Base-by-base conservation (phyloP, 2,329 filamentous ascomycete species). In the Cladosporium sp. region DNA sequence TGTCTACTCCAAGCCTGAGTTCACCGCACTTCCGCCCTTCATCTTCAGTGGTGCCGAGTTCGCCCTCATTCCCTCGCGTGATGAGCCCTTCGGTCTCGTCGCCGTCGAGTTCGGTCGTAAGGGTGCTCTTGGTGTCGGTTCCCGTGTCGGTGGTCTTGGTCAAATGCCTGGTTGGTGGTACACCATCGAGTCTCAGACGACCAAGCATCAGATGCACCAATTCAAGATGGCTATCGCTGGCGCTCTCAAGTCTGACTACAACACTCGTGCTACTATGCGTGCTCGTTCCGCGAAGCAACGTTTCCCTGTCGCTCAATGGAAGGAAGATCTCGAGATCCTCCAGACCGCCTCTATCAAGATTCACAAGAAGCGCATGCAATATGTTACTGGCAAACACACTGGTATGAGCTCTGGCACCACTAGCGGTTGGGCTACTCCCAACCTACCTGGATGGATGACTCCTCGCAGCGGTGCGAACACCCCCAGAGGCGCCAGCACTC, bases 151-250 rank as follows among this genome's bases (percentile, higher is more conserved):
- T 70, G 88, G 88, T 64, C 81, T 90, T 26, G 87, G 88, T n/a
- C 86, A 88, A 73, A 90, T 90, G 87, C 88, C 88, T 24, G 88
- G 88, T 28, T 90, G 87, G 85, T 90, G 88, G 88, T 90, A 86
- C 74, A 89, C 88, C 0, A 85, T 90, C 65, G 88, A 90, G 74
- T 88, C 86, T 0, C 87, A 83, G 6, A 86, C 86, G 1, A 88
- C 87, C 0, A 83, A 83, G 52, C 88, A 90, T 78, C 77, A 89
- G 52, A 80, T 90, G 64, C 84, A 86, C 55, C 88, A 90, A 73
- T 90, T 90, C 80, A 87, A 86, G 74, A 81, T 83, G 69, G 86
- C 88, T 14, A 89, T 90, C 68, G 78, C 85, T n/a, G 82, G 82
- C 61, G 88, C 88, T 1, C 75, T 90, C 64, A 84, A 80, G 63